A percentile compares a stretch with the other conserved stretches of the same genome.
phyloP scores from a whole-genome alignment of 805 yeast species.

The Kazachstania bromeliacearum region DNA sequence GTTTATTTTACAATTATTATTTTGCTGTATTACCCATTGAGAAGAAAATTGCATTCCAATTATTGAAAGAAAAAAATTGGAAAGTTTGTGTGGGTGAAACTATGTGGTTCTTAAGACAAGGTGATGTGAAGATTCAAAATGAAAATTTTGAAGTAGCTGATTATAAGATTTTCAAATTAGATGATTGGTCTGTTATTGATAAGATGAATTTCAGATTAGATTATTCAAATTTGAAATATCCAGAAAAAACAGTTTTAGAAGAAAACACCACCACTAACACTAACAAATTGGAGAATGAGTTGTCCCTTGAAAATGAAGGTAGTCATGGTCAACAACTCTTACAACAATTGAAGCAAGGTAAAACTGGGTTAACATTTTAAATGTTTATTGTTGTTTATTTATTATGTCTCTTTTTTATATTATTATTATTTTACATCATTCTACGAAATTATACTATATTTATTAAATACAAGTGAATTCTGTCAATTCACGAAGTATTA shows the following conservation, averaged over 20 bases:
- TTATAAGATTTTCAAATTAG: constrained; percentile 36
- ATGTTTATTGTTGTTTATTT: neutral
- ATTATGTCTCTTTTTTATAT: neutral
- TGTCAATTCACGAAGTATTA: too few relatives aligned
- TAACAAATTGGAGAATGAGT: neutral
- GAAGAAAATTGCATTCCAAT: constrained; percentile 29
- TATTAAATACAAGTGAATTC: too few relatives aligned
- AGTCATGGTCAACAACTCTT: constrained; percentile 25
- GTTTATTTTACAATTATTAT: constrained; percentile 38
- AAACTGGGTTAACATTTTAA: constrained; percentile 1
- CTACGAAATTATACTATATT: too few relatives aligned
- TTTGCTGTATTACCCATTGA: constrained; percentile 36
- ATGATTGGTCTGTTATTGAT: constrained; percentile 36
- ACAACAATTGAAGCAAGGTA: constrained; percentile 24
- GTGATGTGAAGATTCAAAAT: constrained; percentile 31
- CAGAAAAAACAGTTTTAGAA: neutral
- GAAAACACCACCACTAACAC: neutral
- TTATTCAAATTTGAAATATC: constrained; percentile 17
- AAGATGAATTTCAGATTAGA: constrained; percentile 35
- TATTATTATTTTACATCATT: neutral
- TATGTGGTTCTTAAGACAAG: constrained; percentile 34
- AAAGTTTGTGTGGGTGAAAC: constrained; percentile 26
- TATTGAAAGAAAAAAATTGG: constrained; percentile 34
- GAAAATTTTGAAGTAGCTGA: constrained; percentile 36
- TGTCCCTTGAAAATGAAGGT: constrained; percentile 2